These are phyloP conservation scores for Zelopaecilomyces penicillatus DNA, from an alignment of 2,329 filamentous ascomycete genomes.

Conservation along the genomic window DNA sequence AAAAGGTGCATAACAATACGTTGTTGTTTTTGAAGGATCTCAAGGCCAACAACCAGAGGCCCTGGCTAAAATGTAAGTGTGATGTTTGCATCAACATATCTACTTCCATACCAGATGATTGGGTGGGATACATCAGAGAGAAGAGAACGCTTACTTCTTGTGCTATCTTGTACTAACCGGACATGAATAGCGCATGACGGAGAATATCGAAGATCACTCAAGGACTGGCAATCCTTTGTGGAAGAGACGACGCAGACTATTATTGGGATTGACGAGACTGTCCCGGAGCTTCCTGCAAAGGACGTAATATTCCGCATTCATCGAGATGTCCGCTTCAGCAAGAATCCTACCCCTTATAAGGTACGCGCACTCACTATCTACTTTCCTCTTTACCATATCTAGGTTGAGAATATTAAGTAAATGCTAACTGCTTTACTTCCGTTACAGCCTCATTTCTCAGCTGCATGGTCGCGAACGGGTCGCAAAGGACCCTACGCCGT, in stretches of 20 bases:
- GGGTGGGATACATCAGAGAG: neutral
- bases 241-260: slow-evolving; percentile 63
- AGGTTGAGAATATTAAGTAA: slow-evolving; percentile 1
- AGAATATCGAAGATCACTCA: slow-evolving; percentile 68
- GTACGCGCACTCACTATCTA: slow-evolving; percentile 32
- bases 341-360: slow-evolving; percentile 83
- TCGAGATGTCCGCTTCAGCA: slow-evolving; percentile 75
- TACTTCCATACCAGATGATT: neutral
- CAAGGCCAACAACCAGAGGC: slow-evolving; percentile 49
- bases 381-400: slow-evolving; percentile 11
- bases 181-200: slow-evolving; percentile 58
- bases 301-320: slow-evolving; percentile 85
- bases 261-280: slow-evolving; percentile 64
- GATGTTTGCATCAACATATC: neutral
- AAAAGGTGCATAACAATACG: slow-evolving; percentile 49
- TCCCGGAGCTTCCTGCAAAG: slow-evolving; percentile 79
- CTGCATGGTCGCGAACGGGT: slow-evolving; percentile 79
- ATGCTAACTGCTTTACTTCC: neutral
- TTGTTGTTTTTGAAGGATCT: slow-evolving; percentile 49
- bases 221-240: slow-evolving; percentile 76
- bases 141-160: neutral
- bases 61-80: slow-evolving; percentile 48
- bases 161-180: neutral
- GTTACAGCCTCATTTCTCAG: slow-evolving; percentile 66
- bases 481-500: slow-evolving; percentile 80